phyloP scores from a whole-genome alignment of 805 yeast genomes.

The Wickerhamomyces ciferrii region DNA sequence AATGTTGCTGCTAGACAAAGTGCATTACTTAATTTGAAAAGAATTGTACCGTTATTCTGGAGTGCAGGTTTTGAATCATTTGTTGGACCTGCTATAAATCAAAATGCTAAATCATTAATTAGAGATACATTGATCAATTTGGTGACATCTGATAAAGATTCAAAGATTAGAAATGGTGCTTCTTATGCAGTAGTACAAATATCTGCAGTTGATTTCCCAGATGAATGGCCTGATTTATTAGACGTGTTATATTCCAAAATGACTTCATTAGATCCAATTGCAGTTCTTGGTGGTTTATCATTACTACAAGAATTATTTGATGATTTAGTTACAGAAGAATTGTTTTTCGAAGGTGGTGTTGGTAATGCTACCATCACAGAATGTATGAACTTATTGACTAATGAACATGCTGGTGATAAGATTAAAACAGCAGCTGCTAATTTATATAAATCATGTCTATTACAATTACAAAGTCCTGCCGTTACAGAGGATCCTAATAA shows the following conservation, averaged over 20 bases:
- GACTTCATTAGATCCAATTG: constrained; percentile 19
- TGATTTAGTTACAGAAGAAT: constrained; percentile 81
- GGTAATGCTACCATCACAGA: constrained; percentile 51
- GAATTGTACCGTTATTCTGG: constrained; percentile 73
- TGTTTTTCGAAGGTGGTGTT: constrained; percentile 73
- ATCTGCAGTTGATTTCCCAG: constrained; percentile 88
- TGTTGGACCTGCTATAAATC: constrained; percentile 57
- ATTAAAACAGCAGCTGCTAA: constrained; percentile 43
- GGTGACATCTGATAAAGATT: constrained; percentile 36
- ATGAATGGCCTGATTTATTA: constrained; percentile 85
- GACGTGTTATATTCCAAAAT: constrained; percentile 39
- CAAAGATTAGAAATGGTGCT: constrained; percentile 61
- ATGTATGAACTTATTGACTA: constrained; percentile 36
- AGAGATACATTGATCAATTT: constrained; percentile 47
- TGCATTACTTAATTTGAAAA: constrained; percentile 59
- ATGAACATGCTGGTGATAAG: constrained; percentile 24
- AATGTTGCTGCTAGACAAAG: constrained; percentile 48
- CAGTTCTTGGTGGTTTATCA: constrained; percentile 47
- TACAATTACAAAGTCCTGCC: constrained; percentile 48
- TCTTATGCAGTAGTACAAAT: constrained; percentile 79
- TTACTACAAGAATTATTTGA: constrained; percentile 75
- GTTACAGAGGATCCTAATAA: constrained; percentile 34
- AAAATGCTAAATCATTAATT: constrained; percentile 43
- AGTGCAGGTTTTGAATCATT: constrained; percentile 76
- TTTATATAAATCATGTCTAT: constrained; percentile 47